Conservation (phyloP, 192 early-diverging fungal genomes). For the Phycomyces blakesleeanus region DNA sequence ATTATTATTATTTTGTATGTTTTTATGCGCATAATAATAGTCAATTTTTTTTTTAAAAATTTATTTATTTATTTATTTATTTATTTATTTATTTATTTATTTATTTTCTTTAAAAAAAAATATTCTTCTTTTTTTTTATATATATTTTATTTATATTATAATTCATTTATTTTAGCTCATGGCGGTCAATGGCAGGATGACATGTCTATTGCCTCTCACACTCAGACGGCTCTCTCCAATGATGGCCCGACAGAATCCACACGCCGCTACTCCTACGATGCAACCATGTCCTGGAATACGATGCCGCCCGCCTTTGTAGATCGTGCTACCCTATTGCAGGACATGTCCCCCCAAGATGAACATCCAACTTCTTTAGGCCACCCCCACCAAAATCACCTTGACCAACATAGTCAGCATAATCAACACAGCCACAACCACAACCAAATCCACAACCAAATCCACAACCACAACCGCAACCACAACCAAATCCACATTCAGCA, state of each 20-base stretch:
- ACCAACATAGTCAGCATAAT: no score
- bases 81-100: not conserved
- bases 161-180: slow-evolving; percentile 12
- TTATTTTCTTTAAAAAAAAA: not conserved
- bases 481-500: no score
- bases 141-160: not conserved
- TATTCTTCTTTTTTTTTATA: not conserved
- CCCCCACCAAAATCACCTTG: no score
- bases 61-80: slow-evolving; percentile 8
- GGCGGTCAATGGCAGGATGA: slow-evolving; percentile 28
- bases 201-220: slow-evolving; percentile 20
- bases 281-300: slow-evolving; percentile 24
- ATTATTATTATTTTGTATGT: no score
- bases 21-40: slow-evolving; percentile 20
- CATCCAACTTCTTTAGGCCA: no score
- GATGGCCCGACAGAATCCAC: slow-evolving; percentile 18
- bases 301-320: slow-evolving; percentile 24
- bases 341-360: slow-evolving; percentile 6
- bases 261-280: slow-evolving; percentile 37
- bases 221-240: slow-evolving; percentile 10
- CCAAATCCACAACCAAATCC: no score
- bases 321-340: slow-evolving; percentile 12
- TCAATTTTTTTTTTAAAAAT: slow-evolving; percentile 5
- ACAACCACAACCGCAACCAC: no score
- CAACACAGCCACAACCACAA: no score